Conservation (phyloP, 1,139 yeast genomes). For the Yamadazyma blattariae region DNA sequence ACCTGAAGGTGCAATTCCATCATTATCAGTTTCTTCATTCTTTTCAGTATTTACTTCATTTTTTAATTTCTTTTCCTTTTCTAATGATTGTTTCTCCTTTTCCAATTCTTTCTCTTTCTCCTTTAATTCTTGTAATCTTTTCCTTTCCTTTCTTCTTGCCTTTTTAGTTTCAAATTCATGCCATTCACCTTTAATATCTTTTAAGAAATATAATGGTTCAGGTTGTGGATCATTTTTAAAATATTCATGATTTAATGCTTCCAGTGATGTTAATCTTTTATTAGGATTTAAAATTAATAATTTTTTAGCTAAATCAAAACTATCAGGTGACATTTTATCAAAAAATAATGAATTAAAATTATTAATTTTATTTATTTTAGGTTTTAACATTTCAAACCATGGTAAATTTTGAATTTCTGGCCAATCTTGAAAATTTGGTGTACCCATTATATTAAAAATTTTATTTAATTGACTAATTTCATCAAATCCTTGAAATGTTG, state of each 20-base stretch:
- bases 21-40: constrained; percentile 1
- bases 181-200: constrained; percentile 78
- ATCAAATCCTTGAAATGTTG: constrained; percentile 84
- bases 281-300: constrained; percentile 69
- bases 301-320: constrained; percentile 63
- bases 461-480: constrained; percentile 80
- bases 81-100: no score
- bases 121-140: constrained; percentile 36
- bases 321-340: constrained; percentile 47
- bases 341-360: constrained; percentile 46
- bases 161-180: constrained; percentile 95
- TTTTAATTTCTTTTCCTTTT: no score
- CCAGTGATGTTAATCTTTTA: constrained; percentile 75
- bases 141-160: constrained; percentile 63
- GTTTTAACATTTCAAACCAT: constrained; percentile 87
- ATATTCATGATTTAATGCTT: constrained; percentile 79
- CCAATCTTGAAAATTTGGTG: constrained; percentile 78
- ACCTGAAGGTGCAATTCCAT: constrained; percentile 6
- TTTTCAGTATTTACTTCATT: neutral
- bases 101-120: constrained; percentile 8
- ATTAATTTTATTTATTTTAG: constrained; percentile 45
- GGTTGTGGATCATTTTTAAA: constrained; percentile 69
- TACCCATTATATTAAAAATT: constrained; percentile 82
- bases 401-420: constrained; percentile 74
- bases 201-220: constrained; percentile 52